phyloP scores from a whole-genome alignment of 2,329 filamentous ascomycete genomes.

The Ophiostoma novo-ulmi region DNA sequence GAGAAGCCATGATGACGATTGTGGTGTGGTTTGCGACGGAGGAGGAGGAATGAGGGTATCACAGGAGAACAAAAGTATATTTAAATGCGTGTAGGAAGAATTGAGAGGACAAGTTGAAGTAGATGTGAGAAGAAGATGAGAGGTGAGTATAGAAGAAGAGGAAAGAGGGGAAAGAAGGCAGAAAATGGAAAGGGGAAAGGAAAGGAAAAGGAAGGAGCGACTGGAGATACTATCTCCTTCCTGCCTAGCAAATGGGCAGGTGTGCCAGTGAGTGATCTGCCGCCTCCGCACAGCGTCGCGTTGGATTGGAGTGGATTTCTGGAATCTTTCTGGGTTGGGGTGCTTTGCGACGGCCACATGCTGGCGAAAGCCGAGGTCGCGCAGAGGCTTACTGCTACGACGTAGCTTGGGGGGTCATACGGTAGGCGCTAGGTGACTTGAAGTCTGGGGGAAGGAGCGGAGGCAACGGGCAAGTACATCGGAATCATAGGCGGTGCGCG shows the following conservation, averaged over 20 bases:
- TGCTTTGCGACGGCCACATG: slow-evolving; percentile 26
- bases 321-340: background rate
- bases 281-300: slow-evolving; percentile 17
- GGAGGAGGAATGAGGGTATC: background rate
- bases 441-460: slow-evolving; percentile 8
- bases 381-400: slow-evolving; percentile 9
- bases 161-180: background rate
- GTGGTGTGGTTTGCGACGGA: background rate
- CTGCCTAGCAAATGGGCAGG: background rate
- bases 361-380: slow-evolving; percentile 29
- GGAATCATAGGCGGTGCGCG: background rate
- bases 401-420: slow-evolving; percentile 1
- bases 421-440: background rate
- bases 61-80: background rate
- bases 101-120: background rate
- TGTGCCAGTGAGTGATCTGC: slow-evolving; percentile 10
- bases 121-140: background rate
- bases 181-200: background rate
- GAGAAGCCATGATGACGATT: slow-evolving; percentile 62
- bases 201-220: slow-evolving; percentile 5
- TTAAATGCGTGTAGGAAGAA: background rate
- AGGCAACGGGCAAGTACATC: background rate
- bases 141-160: background rate
- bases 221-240: background rate
- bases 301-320: background rate